These are phyloP conservation scores for Endotrypanum monterogeii DNA, from an alignment of 208 protist species.

Conservation along the genomic window DNA sequence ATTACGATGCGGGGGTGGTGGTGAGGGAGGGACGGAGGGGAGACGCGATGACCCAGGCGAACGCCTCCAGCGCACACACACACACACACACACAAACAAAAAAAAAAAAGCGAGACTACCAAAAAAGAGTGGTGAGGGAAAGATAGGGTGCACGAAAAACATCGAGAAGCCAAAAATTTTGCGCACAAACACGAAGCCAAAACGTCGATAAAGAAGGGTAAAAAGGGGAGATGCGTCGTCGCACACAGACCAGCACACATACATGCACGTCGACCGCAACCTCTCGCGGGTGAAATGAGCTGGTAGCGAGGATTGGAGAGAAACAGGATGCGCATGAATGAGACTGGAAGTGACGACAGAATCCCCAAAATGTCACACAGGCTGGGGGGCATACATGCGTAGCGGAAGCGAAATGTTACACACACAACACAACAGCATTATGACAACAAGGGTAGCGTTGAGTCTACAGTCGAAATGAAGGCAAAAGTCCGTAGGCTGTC, in stretches of 20 bases:
- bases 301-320: neutral
- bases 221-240: too few relatives aligned
- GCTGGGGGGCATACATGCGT: neutral
- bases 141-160: neutral
- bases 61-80: neutral
- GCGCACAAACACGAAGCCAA: too few relatives aligned
- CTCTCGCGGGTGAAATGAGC: neutral
- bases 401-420: neutral
- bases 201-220: too few relatives aligned
- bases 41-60: neutral
- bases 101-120: too few relatives aligned
- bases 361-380: neutral
- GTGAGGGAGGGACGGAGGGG: neutral
- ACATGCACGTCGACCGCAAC: neutral
- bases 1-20: neutral
- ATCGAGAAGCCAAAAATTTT: neutral
- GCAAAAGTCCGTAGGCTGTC: neutral
- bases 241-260: too few relatives aligned
- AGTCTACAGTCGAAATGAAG: too few relatives aligned
- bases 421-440: neutral
- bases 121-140: too few relatives aligned
- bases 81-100: neutral
- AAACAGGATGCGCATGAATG: neutral
- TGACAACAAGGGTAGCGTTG: neutral
- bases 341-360: neutral